Base-by-base conservation (phyloP, 768 basidiomycete genomes). In the Lactarius quietus region DNA sequence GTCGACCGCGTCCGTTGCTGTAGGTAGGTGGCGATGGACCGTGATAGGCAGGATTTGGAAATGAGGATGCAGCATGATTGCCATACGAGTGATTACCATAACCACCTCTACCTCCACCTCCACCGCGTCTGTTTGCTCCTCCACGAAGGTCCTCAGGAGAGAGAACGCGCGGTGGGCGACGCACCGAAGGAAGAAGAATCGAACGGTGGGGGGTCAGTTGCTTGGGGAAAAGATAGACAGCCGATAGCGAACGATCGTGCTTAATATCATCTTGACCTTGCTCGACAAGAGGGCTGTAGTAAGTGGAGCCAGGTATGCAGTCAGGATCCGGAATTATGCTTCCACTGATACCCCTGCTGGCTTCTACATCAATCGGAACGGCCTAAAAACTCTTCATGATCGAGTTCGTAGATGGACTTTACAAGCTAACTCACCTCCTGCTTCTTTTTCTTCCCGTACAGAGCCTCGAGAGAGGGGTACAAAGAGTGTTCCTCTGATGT, bases 271-370 rank as follows among this genome's bases (percentile, higher is more conserved):
- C 84, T 57, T 92, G 78, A 59, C 82, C 81, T 45, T 85, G 75
- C 26, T 78, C 75, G 6, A 80, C 70, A 39, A 99, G 76, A 10
- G 92, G 93, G 36, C 84, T 85, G 70, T 87, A 86, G 74, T 92
- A 95, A 0, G 93, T 96, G 7, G 95, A 91, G 59, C 93, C 93
- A 3, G 97, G 97, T 15, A 98, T 84, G 71, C 90, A 95, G 62
- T 88, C 86, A 20, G 93, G 90, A 75, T 95, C 93, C 18, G 92
- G 87, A 23, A 93, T 77, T 38, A 93, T 84, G 43, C 81, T 81
- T 12, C 97, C 97, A 64, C 81, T 88, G 58, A 96, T 85, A 29
- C 95, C 94, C 66, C 84, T 83, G 69, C 90, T 93, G 29, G 86
- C 76, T 45, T 80, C 81, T 15, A 81, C 74, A 69, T 95, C 87